A percentile compares a stretch with the other conserved stretches of the same genome.
Conservation (phyloP, 148 eudicot genomes). For the Amaranthus cruentus region DNA sequence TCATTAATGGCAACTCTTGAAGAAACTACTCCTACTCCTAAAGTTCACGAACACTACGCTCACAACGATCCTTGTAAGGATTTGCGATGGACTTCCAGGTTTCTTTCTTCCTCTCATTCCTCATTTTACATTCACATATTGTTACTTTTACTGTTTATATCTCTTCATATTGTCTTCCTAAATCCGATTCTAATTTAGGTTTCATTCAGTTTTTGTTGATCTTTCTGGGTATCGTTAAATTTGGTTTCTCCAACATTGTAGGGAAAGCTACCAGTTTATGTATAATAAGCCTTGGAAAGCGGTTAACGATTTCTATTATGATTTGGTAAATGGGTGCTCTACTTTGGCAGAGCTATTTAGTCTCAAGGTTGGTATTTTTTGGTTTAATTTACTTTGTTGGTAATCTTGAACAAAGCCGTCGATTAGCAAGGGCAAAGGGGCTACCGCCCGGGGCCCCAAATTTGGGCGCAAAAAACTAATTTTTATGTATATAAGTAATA, state of each 20-base stretch:
- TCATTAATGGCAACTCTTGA: slow-evolving; percentile 14
- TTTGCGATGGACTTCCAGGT: slow-evolving; percentile 75
- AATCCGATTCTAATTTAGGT: background rate
- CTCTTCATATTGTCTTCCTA: background rate
- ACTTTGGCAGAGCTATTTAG: slow-evolving; percentile 49
- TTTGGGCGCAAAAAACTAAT: too few species aligned
- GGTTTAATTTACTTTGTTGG: background rate
- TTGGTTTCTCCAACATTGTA: slow-evolving; percentile 16
- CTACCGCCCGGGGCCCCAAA: too few species aligned
- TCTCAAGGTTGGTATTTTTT: slow-evolving; percentile 34
- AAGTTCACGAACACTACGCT: slow-evolving; percentile 41
- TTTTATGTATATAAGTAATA: too few species aligned
- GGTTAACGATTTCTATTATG: slow-evolving; percentile 55
- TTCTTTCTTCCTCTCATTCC: background rate
- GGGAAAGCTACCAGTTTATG: slow-evolving; percentile 81
- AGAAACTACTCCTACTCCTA: background rate
- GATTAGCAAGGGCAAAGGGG: too few species aligned
- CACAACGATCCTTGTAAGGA: slow-evolving; percentile 60
- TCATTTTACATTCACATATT: background rate
- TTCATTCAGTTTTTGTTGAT: background rate
- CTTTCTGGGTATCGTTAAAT: slow-evolving; percentile 2
- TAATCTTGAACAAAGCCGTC: background rate
- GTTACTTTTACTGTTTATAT: background rate
- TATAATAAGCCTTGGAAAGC: slow-evolving; percentile 68
- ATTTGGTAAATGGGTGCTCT: slow-evolving; percentile 44